A percentile compares a stretch with the other conserved stretches of the same genome.
phyloP scores from a whole-genome alignment of 1,139 yeast genomes.

The Suhomyces atakaporum region DNA sequence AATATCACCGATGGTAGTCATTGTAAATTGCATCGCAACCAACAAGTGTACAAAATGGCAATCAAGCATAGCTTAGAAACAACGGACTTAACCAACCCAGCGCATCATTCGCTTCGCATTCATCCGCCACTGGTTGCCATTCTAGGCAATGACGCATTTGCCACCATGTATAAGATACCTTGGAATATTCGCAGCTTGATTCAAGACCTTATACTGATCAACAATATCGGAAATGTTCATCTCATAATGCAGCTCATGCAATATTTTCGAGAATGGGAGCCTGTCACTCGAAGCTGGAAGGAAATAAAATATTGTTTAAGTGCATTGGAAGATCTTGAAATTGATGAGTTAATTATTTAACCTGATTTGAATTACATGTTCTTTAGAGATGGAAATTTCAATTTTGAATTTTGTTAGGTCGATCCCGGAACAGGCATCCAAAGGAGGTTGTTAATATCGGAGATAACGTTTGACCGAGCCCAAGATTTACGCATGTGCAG shows the following conservation, averaged over 20 bases:
- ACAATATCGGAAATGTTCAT: conserved; percentile 37
- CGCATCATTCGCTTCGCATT: conserved; percentile 7
- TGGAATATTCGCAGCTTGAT: conserved; percentile 43
- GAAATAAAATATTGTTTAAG: conserved; percentile 45
- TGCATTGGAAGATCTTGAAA: conserved; percentile 35
- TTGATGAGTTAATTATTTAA: conserved; percentile 33
- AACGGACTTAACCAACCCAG: conserved; percentile 26
- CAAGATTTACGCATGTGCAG: too few relatives aligned
- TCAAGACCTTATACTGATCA: conserved; percentile 37
- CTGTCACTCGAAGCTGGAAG: conserved; percentile 32
- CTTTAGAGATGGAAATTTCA: too few relatives aligned
- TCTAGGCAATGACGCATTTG: conserved; percentile 3
- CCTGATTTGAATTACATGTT: neutral
- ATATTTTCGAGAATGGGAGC: conserved; percentile 45
- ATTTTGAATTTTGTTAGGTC: too few relatives aligned
- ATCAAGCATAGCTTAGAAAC: conserved; percentile 41
- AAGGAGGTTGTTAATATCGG: too few relatives aligned
- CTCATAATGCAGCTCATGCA: conserved; percentile 33
- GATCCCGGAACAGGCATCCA: too few relatives aligned
- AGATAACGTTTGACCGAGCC: too few relatives aligned
- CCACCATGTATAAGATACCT: conserved; percentile 33
- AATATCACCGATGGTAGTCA: conserved; percentile 30
- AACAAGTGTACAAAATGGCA: conserved; percentile 31
- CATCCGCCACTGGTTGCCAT: conserved; percentile 1
- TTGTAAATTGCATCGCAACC: conserved; percentile 28